phyloP scores from a whole-genome alignment of 352 stramenopile species.

The Paralagenidium karlingii region DNA sequence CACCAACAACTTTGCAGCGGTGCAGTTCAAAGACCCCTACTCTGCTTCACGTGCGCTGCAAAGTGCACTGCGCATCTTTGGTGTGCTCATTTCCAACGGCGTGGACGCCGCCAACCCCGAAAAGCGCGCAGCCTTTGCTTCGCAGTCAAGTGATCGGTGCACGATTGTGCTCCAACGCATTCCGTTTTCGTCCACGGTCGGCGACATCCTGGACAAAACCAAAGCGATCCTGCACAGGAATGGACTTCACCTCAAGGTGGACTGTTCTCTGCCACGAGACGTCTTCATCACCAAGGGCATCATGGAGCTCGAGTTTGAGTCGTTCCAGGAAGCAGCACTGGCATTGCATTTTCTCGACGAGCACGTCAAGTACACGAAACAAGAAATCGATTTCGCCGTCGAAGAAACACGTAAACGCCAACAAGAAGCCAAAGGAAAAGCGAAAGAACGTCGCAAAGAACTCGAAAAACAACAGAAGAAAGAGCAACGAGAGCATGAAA shows the following conservation, averaged over 20 bases:
- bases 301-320: constrained; percentile 57
- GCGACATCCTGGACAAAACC: constrained; percentile 39
- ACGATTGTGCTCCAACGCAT: constrained; percentile 65
- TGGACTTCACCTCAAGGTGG: constrained; percentile 42
- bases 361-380: too few relatives aligned
- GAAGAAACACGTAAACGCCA: too few relatives aligned
- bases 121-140: constrained; percentile 68
- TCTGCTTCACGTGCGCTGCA: constrained; percentile 44
- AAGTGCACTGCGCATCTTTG: constrained; percentile 76
- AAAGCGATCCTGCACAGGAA: constrained; percentile 24
- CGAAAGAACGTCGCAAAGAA: too few relatives aligned
- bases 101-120: constrained; percentile 68
- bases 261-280: constrained; percentile 32
- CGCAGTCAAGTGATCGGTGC: constrained; percentile 23
- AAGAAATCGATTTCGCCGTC: too few relatives aligned
- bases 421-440: too few relatives aligned
- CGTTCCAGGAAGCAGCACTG: constrained; percentile 61
- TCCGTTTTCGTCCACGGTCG: constrained; percentile 56
- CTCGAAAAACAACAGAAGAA: too few relatives aligned
- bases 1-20: constrained; percentile 50
- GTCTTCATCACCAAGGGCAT: constrained; percentile 64
- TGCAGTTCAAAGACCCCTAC: constrained; percentile 50
- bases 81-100: constrained; percentile 65
- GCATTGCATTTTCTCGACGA: constrained; percentile 46
- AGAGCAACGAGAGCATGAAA: too few relatives aligned